These are phyloP conservation scores for Aspergillus hortae DNA, from an alignment of 2,329 filamentous ascomycete genomes.

Conservation along the genomic window DNA sequence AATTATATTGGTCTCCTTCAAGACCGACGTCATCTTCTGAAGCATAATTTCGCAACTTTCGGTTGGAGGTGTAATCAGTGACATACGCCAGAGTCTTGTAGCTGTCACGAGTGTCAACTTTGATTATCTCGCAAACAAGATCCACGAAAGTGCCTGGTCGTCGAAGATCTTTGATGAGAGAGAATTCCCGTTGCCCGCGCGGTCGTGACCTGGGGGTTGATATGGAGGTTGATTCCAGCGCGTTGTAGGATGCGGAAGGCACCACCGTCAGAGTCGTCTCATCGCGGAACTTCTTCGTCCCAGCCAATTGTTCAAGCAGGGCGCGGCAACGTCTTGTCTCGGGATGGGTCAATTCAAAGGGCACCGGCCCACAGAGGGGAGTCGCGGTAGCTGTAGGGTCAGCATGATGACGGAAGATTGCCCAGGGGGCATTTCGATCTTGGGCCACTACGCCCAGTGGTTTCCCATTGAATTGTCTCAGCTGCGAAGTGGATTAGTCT, in stretches of 20 bases:
- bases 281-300: slow-evolving; percentile 10
- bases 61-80: slow-evolving; percentile 77
- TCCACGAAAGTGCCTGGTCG: slow-evolving; percentile 59
- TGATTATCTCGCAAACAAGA: slow-evolving; percentile 68
- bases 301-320: slow-evolving; percentile 22
- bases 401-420: slow-evolving; percentile 29
- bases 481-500: slow-evolving; percentile 10
- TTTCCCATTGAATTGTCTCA: slow-evolving; percentile 18
- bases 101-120: slow-evolving; percentile 43
- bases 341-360: slow-evolving; percentile 21
- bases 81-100: slow-evolving; percentile 64
- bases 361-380: slow-evolving; percentile 26
- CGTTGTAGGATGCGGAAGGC: background rate
- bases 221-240: slow-evolving; percentile 6
- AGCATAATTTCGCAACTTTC: slow-evolving; percentile 56
- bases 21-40: slow-evolving; percentile 32
- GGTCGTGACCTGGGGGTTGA: slow-evolving; percentile 5
- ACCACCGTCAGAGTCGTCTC: background rate
- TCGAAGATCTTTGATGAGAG: slow-evolving; percentile 61
- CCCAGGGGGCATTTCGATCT: slow-evolving; percentile 27
- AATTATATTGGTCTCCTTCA: slow-evolving; percentile 57
- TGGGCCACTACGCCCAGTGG: slow-evolving; percentile 26
- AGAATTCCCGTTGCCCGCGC: slow-evolving; percentile 40
- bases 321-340: slow-evolving; percentile 28
- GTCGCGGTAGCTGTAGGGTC: slow-evolving; percentile 17